Base-by-base conservation (phyloP, 305 asterid genomes). In the Fraxinus paxiana region DNA sequence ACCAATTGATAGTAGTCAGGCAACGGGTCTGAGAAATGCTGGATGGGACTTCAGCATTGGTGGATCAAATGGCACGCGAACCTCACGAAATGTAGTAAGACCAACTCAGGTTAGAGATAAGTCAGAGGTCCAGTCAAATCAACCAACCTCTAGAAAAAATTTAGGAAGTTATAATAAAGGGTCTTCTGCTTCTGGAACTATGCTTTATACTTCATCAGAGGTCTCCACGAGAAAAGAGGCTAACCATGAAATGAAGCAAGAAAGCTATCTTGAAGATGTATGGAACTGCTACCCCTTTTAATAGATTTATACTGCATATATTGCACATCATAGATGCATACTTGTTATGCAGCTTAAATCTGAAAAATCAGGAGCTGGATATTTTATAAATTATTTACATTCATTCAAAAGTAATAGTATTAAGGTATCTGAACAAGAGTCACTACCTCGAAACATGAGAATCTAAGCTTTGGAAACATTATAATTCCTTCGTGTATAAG, bases 11-110 rank as follows among this genome's bases (percentile, higher is more conserved):
- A 88, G 91, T 86, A 89, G 90, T 84, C 97, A 93, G 91, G 95
- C 88, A 72, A 86, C 78, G 76, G 89, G 93, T 79, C 77, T 81
- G 85, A 88, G 82, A 85, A 89, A 90, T 88, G 87, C 96, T 34
- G 97, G 95, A 87, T 93, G 98, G 98, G 97, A 94, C 88, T 93
- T 93, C 87, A 93, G 95, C 86, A 89, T 93, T 81, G 92, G 97
- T 79, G 97, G 90, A 84, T 86, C 96, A 75, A 77, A 84, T 74
- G 89, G 90, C 83, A 87, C 93, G 13, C 97, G 95, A 84, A 93
- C 96, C 63, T 93, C 89, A 79, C 89, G 97, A 84, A 92, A 90
- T 88, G 93, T 83, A 17, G 90, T 86, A 83, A 91, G 88, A 86
- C 97, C 97, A 35, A 97, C 98, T 72, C 98, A 92, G 89, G 91